Evolutionary conservation across 2,329 filamentous ascomycete genomes (phyloP), one percentile per base, ranked within the genome.

Genomic region (Parasarocladium wereldwijsianum): DNA sequence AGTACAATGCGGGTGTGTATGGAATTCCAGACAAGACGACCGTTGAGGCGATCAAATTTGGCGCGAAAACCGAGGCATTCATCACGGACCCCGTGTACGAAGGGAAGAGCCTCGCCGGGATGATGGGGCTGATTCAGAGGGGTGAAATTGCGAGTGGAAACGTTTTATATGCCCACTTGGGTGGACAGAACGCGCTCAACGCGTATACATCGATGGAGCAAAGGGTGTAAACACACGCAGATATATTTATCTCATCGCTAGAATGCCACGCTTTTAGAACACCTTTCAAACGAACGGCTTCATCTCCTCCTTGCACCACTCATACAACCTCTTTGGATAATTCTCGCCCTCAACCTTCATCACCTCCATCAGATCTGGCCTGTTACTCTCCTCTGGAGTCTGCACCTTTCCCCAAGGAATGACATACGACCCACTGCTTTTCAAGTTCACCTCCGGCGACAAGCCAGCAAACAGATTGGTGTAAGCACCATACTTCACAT

Each of bases 51-150:
- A 82, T 83, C 45, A 66, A 65, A 47, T 73, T 78, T 43, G 73
- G 70, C 5, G 77, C 77, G 1, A 49, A 57, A 34, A 79, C 70
- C 1, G 78, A 83, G 54, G 77, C 67, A 0, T 74, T 83, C 41
- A 77, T 83, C 37, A 82, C 76, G 0, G 77, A 83, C 44, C 77
- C 76, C 0, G 77, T 83, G 2, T 83, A 83, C 43, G 76, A 81
- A 52, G 78, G 78, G 1, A 83, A 83, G 64, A 78, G 70, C 40
- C 53, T 83, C 47, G 75, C 75, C 4, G 77, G 76, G 0, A 64
- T 82, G 73, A 68, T 81, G 40, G 73, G 75, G 45, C 53, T 81
- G 55, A 68, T 80, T 12, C 63, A 55, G 38, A 68, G 64, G 29
- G 74, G 66, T 0, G 68, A 75, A 46, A 71, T 82, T 34, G 49